Conservation (phyloP, 2,329 filamentous ascomycete genomes). For the Phaeosphaeriaceae sp. region DNA sequence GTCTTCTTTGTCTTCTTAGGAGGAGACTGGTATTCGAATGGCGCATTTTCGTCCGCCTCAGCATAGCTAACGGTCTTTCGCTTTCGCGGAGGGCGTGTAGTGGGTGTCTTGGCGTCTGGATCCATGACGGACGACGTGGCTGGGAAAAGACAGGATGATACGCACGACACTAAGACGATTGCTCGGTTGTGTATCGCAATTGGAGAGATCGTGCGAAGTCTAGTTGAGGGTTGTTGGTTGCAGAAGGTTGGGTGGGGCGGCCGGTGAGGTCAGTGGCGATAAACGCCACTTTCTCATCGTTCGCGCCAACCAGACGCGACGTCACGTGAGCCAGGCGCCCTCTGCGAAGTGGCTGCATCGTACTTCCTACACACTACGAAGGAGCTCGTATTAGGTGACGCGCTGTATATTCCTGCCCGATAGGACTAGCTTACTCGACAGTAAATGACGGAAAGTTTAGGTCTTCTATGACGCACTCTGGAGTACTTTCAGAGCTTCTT, state of each 20-base stretch:
- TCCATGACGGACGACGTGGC: conserved; percentile 1
- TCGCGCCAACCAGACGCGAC: background rate
- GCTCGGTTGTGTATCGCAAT: background rate
- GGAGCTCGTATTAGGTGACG: too few relatives aligned
- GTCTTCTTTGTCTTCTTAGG: conserved; percentile 13
- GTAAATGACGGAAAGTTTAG: too few relatives aligned
- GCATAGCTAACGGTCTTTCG: conserved; percentile 24
- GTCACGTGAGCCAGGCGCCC: background rate
- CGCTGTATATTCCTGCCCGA: too few relatives aligned
- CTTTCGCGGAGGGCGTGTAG: conserved; percentile 23
- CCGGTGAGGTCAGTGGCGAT: background rate
- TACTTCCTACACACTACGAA: background rate
- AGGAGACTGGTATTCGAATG: conserved; percentile 2
- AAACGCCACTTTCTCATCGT: background rate
- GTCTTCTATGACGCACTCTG: too few relatives aligned
- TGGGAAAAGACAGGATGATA: background rate
- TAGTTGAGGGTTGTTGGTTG: background rate
- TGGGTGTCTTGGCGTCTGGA: background rate
- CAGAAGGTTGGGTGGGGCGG: background rate
- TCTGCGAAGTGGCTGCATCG: background rate
- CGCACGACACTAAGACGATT: background rate
- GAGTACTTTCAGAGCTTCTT: too few relatives aligned
- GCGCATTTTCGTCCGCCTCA: conserved; percentile 12
- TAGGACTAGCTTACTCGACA: too few relatives aligned
- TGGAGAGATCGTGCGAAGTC: background rate